A percentile compares a stretch with the other conserved stretches of the same genome.
Conservation (phyloP, 352 stramenopile species). For the Phytophthora pisi region DNA sequence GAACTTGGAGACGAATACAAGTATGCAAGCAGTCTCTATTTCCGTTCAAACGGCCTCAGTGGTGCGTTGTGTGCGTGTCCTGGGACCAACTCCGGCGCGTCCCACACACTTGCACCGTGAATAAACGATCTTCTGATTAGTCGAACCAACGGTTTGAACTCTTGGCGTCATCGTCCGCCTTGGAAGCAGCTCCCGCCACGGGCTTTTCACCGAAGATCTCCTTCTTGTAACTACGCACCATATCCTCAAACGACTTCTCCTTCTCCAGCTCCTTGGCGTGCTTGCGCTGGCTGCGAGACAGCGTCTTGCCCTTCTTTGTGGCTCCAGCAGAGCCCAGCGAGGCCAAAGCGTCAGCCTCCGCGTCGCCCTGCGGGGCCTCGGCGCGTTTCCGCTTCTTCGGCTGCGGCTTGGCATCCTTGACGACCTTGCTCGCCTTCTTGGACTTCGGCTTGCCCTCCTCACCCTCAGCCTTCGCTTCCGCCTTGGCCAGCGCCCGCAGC, state of each 20-base stretch:
- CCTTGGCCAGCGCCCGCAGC: constrained; percentile 39
- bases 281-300: constrained; percentile 80
- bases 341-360: constrained; percentile 31
- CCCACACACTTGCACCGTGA: background rate
- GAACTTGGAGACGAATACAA: background rate
- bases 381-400: constrained; percentile 55
- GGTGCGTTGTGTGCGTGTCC: constrained; percentile 3
- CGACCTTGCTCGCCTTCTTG: constrained; percentile 41
- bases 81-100: constrained; percentile 1
- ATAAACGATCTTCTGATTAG: constrained; percentile 32
- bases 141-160: constrained; percentile 73
- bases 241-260: constrained; percentile 78
- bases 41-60: constrained; percentile 13
- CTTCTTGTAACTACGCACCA: constrained; percentile 86
- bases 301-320: constrained; percentile 41
- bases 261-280: constrained; percentile 50
- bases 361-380: constrained; percentile 20
- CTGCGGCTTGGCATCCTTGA: constrained; percentile 41
- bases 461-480: constrained; percentile 24
- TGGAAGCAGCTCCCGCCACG: constrained; percentile 2
- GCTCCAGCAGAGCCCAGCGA: constrained; percentile 24
- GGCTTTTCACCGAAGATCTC: constrained; percentile 75
- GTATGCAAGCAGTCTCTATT: constrained; percentile 29
- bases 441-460: constrained; percentile 32
- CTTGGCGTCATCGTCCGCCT: constrained; percentile 23